These are phyloP conservation scores for Podospora bellae-mahoneyi DNA, from an alignment of 495 filamentous ascomycete species.

Conservation along the genomic window DNA sequence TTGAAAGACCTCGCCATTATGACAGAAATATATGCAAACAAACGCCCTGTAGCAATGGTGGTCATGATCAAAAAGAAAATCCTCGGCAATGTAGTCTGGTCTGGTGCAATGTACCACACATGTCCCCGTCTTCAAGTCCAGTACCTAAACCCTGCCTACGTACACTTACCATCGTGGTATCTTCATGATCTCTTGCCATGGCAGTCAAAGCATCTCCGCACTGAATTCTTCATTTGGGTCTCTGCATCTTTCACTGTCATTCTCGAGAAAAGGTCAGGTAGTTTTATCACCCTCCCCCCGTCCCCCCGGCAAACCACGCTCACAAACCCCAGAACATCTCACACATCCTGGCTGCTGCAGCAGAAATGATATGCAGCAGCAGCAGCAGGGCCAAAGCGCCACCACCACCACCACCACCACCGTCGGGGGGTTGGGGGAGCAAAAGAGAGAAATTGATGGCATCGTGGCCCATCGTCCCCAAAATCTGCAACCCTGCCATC, in stretches of 20 bases:
- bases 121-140: too few relatives aligned
- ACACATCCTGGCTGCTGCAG: conserved; percentile 21
- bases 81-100: too few relatives aligned
- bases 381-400: conserved; percentile 18
- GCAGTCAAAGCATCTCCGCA: too few relatives aligned
- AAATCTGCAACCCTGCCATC: not conserved
- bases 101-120: too few relatives aligned
- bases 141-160: too few relatives aligned
- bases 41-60: too few relatives aligned
- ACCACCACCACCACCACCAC: not conserved
- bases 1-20: too few relatives aligned
- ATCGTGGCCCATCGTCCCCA: not conserved
- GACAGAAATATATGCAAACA: too few relatives aligned
- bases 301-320: conserved; percentile 6
- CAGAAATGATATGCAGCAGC: conserved; percentile 23
- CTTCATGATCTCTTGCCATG: too few relatives aligned
- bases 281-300: not conserved
- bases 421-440: conserved; percentile 10
- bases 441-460: not conserved
- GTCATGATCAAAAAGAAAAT: too few relatives aligned
- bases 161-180: too few relatives aligned
- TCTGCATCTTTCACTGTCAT: not conserved
- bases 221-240: not conserved
- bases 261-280: not conserved
- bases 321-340: not conserved